Evolutionary conservation across 495 filamentous ascomycete species (phyloP), one percentile per base, ranked within the genome.

Genomic region (Hypoxylon fuscum): DNA sequence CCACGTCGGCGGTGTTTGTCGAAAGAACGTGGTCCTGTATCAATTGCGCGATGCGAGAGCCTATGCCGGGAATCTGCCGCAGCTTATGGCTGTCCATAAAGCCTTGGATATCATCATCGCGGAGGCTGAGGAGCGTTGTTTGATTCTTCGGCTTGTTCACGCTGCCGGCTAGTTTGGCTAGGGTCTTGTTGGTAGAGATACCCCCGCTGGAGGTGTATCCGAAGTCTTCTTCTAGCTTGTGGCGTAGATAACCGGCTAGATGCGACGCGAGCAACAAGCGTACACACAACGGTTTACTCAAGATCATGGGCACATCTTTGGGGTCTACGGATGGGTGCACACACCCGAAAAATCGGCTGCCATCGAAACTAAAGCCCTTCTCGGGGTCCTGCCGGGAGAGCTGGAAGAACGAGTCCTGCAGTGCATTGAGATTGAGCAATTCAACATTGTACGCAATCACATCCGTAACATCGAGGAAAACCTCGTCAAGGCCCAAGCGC

Each of bases 171-270:
- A 98, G 77, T 70, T 98, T 98, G 25, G 90, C 86, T 22, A 94
- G 79, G 2, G 93, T 68, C 71, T 97, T 97, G 43, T 87, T 91
- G 3, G 91, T 96, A 1, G 92, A 87, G 2, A 96, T 86, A 8
- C 94, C 94, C n/a, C 90, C 92, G 0, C 92, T 90, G 32, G 87
- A 87, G 5, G 92, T 95, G 73, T 92, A 96, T 3, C 91, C 91
- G 63, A 87, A 88, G n/a, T 90, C 79, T 38, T 88, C 77, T 49
- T 95, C 90, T 6, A 98, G 80, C 57, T 82, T 82, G 23, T 80
- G 71, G 18, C 93, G 85, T 15, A 98, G 74, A 71, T 92, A 81
- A 7, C 77, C 73, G 2, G 90, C 89, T 31, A 98, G 76, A 72
- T 97, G 91, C 12, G 90, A 90, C 1, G 83, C 90, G 17, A 93